These are phyloP conservation scores for Saccharomycopsis oosterbeekiorum DNA, from an alignment of 805 yeast genomes.

Conservation along the genomic window DNA sequence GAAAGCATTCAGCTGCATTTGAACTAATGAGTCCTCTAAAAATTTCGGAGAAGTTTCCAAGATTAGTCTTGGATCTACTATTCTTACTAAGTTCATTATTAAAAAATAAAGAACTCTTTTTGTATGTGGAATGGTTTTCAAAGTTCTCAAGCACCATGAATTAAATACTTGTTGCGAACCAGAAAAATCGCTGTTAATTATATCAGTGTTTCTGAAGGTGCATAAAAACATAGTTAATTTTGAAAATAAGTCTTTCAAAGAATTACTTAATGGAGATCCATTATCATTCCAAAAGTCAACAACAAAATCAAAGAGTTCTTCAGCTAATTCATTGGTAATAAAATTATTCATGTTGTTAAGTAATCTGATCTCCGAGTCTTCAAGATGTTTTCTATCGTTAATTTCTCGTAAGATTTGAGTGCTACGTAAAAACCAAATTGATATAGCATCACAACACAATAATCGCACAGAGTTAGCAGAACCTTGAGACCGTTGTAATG, in stretches of 20 bases:
- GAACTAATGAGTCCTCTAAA: slow-evolving; percentile 35
- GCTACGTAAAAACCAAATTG: slow-evolving; percentile 56
- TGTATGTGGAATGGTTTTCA: slow-evolving; percentile 34
- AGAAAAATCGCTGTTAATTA: slow-evolving; percentile 11
- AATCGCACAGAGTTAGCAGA: slow-evolving; percentile 30
- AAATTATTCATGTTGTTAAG: slow-evolving; percentile 12
- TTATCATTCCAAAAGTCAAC: slow-evolving; percentile 64
- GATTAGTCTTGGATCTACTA: slow-evolving; percentile 34
- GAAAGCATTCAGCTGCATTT: slow-evolving; percentile 48
- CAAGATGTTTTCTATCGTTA: background rate
- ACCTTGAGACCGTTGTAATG: slow-evolving; percentile 28
- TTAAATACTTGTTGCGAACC: slow-evolving; percentile 22
- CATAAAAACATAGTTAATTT: slow-evolving; percentile 40
- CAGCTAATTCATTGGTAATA: slow-evolving; percentile 22
- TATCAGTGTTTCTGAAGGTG: slow-evolving; percentile 19
- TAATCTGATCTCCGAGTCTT: slow-evolving; percentile 13
- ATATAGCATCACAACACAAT: slow-evolving; percentile 45
- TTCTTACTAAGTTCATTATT: slow-evolving; percentile 45
- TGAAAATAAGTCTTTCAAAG: slow-evolving; percentile 49
- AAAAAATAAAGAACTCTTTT: slow-evolving; percentile 54
- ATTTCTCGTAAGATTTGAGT: slow-evolving; percentile 29
- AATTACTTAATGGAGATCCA: slow-evolving; percentile 60
- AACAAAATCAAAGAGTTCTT: slow-evolving; percentile 39
- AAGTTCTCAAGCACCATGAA: slow-evolving; percentile 37
- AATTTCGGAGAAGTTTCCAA: slow-evolving; percentile 37